Conservation (phyloP, 352 stramenopile genomes). For the Pythium rishiriense region DNA sequence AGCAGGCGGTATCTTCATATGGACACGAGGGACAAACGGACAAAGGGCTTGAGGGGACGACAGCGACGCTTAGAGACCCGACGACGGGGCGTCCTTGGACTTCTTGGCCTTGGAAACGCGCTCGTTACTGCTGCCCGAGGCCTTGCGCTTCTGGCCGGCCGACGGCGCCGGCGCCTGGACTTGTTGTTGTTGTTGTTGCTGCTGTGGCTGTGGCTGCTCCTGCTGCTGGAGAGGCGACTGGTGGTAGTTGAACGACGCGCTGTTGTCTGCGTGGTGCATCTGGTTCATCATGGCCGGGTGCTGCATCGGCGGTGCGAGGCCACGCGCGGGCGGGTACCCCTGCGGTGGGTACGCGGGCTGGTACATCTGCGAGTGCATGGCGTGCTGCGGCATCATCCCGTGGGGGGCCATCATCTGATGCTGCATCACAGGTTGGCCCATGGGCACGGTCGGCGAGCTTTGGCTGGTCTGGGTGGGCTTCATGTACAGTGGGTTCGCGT, state of each 20-base stretch:
- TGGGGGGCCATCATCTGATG: constrained; percentile 28
- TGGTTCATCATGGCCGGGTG: constrained; percentile 56
- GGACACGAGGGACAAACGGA: neutral
- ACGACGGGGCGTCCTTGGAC: constrained; percentile 10
- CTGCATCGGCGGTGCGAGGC: constrained; percentile 50
- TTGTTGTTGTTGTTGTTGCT: constrained; percentile 27
- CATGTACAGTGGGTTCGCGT: constrained; percentile 38
- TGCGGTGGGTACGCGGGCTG: constrained; percentile 14
- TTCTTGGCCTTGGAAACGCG: constrained; percentile 33
- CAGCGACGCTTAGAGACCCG: neutral
- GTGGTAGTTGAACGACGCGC: constrained; percentile 37
- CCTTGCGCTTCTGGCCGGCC: constrained; percentile 25
- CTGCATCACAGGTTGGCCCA: constrained; percentile 17
- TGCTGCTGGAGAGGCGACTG: constrained; percentile 31
- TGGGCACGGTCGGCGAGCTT: constrained; percentile 10
- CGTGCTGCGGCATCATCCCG: constrained; percentile 21
- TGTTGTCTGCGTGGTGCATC: constrained; percentile 29
- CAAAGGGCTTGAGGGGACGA: neutral
- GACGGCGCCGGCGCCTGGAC: neutral
- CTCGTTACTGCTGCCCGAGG: neutral
- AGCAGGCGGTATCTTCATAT: neutral
- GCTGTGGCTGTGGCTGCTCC: neutral
- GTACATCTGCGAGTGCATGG: constrained; percentile 28
- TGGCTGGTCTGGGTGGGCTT: constrained; percentile 13
- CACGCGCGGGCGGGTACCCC: constrained; percentile 28